Conservation (phyloP, 108 stramenopile genomes). For the Cyclotella sp. region DNA sequence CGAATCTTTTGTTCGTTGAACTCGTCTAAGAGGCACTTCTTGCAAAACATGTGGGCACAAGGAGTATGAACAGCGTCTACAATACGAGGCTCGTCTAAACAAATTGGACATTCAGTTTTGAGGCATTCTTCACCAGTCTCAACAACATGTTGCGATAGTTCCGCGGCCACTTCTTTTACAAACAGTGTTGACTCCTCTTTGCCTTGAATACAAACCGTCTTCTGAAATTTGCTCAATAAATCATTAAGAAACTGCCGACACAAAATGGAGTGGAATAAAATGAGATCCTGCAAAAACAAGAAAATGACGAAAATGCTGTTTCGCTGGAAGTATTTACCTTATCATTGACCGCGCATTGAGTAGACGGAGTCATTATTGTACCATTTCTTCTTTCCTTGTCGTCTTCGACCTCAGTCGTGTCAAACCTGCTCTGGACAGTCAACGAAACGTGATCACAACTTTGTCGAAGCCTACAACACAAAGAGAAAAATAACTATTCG, state of each 20-base stretch:
- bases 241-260: constrained; percentile 50
- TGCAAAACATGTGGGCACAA: constrained; percentile 86
- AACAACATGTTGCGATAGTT: constrained; percentile 62
- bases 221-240: constrained; percentile 59
- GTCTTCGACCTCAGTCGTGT: constrained; percentile 26
- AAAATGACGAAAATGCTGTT: not conserved
- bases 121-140: constrained; percentile 56
- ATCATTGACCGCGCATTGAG: constrained; percentile 13
- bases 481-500: not conserved
- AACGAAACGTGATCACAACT: constrained; percentile 86
- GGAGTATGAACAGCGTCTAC: constrained; percentile 78
- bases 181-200: constrained; percentile 32
- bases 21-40: constrained; percentile 56
- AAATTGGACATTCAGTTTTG: constrained; percentile 82
- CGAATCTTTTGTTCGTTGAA: constrained; percentile 43
- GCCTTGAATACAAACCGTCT: constrained; percentile 3
- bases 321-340: constrained; percentile 11
- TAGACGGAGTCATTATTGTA: not conserved
- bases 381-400: not conserved
- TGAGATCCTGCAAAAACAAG: not conserved
- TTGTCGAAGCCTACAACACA: constrained; percentile 63
- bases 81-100: constrained; percentile 70
- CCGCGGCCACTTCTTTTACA: constrained; percentile 58
- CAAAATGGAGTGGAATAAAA: not conserved
- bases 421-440: constrained; percentile 64